These are phyloP conservation scores for Phytopythium sindhum DNA, from an alignment of 352 stramenopile species.

Conservation along the genomic window DNA sequence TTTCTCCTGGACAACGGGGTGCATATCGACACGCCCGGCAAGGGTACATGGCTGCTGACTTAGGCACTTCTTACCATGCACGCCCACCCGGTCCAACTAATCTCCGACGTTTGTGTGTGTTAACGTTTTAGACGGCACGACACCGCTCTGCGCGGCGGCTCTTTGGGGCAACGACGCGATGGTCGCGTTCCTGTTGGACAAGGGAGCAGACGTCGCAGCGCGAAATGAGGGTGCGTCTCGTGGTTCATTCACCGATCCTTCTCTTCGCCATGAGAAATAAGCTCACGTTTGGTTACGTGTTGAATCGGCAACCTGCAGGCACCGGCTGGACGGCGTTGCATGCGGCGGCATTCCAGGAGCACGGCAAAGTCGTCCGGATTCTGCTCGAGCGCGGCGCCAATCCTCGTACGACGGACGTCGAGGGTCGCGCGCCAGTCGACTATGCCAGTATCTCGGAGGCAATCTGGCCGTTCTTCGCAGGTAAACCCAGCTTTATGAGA, in stretches of 20 bases:
- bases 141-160: constrained; percentile 50
- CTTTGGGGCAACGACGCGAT: constrained; percentile 66
- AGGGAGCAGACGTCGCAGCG: constrained; percentile 43
- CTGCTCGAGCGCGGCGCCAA: constrained; percentile 48
- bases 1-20: constrained; percentile 54
- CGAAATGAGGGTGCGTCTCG: constrained; percentile 48
- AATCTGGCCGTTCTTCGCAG: constrained; percentile 67
- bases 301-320: constrained; percentile 13
- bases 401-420: constrained; percentile 34
- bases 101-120: neutral
- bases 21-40: constrained; percentile 44
- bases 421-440: constrained; percentile 52
- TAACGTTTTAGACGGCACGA: constrained; percentile 48
- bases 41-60: constrained; percentile 22
- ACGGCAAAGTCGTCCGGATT: constrained; percentile 56
- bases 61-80: neutral
- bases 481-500: constrained; percentile 12
- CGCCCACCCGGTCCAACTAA: neutral
- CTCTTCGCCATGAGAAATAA: neutral
- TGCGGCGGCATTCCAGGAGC: constrained; percentile 62
- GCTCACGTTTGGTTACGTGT: neutral
- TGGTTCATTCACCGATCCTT: neutral
- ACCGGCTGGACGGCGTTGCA: constrained; percentile 67
- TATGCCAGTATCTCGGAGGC: constrained; percentile 73
- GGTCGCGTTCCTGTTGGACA: constrained; percentile 56